Percentiles rank a stretch among this genome's conserved stretches.
phyloP scores from a whole-genome alignment of 179 eudicot species.

The Amaranthus tricolor region DNA sequence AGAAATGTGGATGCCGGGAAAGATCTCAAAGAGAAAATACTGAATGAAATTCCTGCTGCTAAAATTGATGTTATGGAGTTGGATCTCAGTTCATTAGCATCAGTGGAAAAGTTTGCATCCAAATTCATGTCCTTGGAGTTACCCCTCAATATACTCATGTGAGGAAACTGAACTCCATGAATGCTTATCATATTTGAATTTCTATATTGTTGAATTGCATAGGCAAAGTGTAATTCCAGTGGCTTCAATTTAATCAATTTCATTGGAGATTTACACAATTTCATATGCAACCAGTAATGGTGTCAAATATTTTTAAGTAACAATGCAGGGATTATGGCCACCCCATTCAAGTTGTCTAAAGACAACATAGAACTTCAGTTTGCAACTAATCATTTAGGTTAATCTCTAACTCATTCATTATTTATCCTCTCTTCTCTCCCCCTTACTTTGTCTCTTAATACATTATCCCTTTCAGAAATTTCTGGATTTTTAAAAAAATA shows the following conservation, averaged over 20 bases:
- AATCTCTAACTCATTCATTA: not conserved
- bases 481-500: not conserved
- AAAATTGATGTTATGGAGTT: conserved; percentile 67
- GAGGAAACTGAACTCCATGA: conserved; percentile 27
- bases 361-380: conserved; percentile 83
- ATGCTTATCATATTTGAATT: not conserved
- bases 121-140: conserved; percentile 54
- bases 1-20: conserved; percentile 65
- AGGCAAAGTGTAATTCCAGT: not conserved
- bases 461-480: not conserved
- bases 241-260: not conserved
- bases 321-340: conserved; percentile 81
- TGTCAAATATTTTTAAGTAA: conserved; percentile 45
- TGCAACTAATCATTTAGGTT: conserved; percentile 87
- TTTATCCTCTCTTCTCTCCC: not conserved
- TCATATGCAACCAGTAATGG: not conserved
- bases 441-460: not conserved
- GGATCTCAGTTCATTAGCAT: conserved; percentile 80
- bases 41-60: conserved; percentile 55
- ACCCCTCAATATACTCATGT: conserved; percentile 91
- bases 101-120: conserved; percentile 61
- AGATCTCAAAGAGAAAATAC: conserved; percentile 48
- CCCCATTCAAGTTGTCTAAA: conserved; percentile 58
- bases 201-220: not conserved
- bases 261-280: not conserved